phyloP scores from a whole-genome alignment of 2,329 filamentous ascomycete genomes.

The Keithomyces neogunnii region DNA sequence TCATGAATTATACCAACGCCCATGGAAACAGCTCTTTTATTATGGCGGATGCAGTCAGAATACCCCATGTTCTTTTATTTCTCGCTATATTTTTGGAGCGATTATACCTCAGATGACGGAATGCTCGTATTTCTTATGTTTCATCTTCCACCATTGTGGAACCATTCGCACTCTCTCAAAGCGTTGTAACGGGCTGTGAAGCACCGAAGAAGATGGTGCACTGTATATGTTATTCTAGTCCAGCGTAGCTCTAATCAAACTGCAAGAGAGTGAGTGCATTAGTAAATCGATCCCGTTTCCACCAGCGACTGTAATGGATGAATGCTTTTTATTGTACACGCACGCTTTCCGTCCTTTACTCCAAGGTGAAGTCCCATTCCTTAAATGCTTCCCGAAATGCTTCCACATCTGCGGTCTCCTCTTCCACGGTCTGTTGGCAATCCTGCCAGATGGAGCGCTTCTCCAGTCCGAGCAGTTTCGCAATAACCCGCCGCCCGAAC shows the following conservation, averaged over 20 bases:
- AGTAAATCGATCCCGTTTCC: too few relatives aligned
- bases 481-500: slow-evolving; percentile 79
- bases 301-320: too few relatives aligned
- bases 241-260: slow-evolving; percentile 6
- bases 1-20: slow-evolving; percentile 1
- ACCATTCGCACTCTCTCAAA: slow-evolving; percentile 1
- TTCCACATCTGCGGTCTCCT: slow-evolving; percentile 71
- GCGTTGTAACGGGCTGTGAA: slow-evolving; percentile 10
- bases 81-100: slow-evolving; percentile 6
- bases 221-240: slow-evolving; percentile 12
- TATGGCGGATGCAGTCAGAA: slow-evolving; percentile 6
- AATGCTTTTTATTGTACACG: too few relatives aligned
- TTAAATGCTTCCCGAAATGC: slow-evolving; percentile 77
- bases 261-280: not conserved
- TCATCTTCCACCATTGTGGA: slow-evolving; percentile 10
- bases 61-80: slow-evolving; percentile 4
- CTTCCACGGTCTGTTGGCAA: slow-evolving; percentile 65
- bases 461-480: slow-evolving; percentile 77
- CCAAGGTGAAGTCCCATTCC: slow-evolving; percentile 71
- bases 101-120: slow-evolving; percentile 17
- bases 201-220: slow-evolving; percentile 8
- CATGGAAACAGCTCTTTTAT: not conserved
- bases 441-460: slow-evolving; percentile 77
- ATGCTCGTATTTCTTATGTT: slow-evolving; percentile 12
- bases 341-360: slow-evolving; percentile 7